A percentile compares a stretch with the other conserved stretches of the same genome.
Evolutionary conservation across 345 rosid genomes (phyloP).

Genomic region (Camelina laxa): DNA sequence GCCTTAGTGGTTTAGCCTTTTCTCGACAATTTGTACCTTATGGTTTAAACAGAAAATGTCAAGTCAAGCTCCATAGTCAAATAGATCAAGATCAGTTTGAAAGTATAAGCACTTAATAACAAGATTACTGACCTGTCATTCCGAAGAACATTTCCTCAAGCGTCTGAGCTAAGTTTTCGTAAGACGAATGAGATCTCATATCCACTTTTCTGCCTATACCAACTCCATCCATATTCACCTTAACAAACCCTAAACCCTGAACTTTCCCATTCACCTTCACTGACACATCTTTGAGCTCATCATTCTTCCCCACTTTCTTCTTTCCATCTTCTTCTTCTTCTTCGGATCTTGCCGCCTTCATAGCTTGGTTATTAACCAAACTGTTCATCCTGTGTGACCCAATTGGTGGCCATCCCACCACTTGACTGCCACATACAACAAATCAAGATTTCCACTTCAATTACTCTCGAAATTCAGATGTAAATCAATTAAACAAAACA

Average conservation of each 20-base stretch:
- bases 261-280: conserved; percentile 58
- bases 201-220: conserved; percentile 94
- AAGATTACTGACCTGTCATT: conserved; percentile 27
- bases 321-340: conserved; percentile 37
- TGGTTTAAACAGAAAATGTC: conserved; percentile 16
- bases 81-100: background rate
- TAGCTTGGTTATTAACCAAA: conserved; percentile 64
- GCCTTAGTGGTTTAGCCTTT: conserved; percentile 50
- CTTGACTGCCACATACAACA: conserved; percentile 66
- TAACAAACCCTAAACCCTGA: conserved; percentile 63
- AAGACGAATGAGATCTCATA: conserved; percentile 71
- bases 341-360: conserved; percentile 57
- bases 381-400: conserved; percentile 77
- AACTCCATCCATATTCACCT: conserved; percentile 89
- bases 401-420: conserved; percentile 96
- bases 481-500: conserved; percentile 3
- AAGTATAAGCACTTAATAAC: no score
- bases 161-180: conserved; percentile 67
- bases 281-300: conserved; percentile 54
- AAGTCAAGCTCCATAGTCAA: background rate
- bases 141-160: conserved; percentile 84
- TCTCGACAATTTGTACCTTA: conserved; percentile 35
- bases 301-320: conserved; percentile 36
- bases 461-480: conserved; percentile 5
- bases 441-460: conserved; percentile 3